Percentiles rank a stretch among this genome's conserved stretches.
These are phyloP conservation scores for Potentilla sterilis DNA, from an alignment of 306 rosid species.

Conservation along the genomic window DNA sequence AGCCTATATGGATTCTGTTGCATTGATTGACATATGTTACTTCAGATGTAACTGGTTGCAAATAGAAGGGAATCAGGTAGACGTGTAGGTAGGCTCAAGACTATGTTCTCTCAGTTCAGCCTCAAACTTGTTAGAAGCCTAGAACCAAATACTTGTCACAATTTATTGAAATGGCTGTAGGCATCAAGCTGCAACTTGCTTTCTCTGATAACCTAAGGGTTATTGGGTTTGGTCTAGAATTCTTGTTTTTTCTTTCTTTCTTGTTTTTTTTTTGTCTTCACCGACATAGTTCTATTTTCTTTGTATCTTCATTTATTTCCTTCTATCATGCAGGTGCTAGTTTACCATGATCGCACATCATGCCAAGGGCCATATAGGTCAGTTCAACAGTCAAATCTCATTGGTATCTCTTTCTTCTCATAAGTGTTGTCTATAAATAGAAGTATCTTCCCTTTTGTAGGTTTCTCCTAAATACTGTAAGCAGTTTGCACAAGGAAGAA, in stretches of 20 bases:
- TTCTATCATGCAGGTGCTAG: slow-evolving; percentile 55
- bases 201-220: background rate
- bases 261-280: too few species aligned
- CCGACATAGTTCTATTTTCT: too few species aligned
- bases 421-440: background rate
- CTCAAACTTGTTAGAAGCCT: background rate
- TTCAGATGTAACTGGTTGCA: background rate
- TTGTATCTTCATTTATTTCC: background rate
- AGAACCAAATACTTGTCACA: too few species aligned
- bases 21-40: background rate
- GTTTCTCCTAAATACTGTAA: slow-evolving; percentile 84
- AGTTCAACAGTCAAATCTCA: slow-evolving; percentile 6
- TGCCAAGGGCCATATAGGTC: slow-evolving; percentile 57
- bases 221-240: background rate
- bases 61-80: background rate
- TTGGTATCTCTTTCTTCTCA: background rate
- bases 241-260: background rate
- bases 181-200: too few species aligned
- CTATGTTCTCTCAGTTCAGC: background rate
- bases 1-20: background rate
- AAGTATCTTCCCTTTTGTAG: slow-evolving; percentile 33
- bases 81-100: background rate
- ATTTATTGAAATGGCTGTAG: too few species aligned
- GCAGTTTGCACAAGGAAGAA: slow-evolving; percentile 76
- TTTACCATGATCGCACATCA: slow-evolving; percentile 89